Percentiles rank a stretch among this genome's conserved stretches.
phyloP scores from a whole-genome alignment of 2,329 filamentous ascomycete genomes.

The Parastagonospora avenae region DNA sequence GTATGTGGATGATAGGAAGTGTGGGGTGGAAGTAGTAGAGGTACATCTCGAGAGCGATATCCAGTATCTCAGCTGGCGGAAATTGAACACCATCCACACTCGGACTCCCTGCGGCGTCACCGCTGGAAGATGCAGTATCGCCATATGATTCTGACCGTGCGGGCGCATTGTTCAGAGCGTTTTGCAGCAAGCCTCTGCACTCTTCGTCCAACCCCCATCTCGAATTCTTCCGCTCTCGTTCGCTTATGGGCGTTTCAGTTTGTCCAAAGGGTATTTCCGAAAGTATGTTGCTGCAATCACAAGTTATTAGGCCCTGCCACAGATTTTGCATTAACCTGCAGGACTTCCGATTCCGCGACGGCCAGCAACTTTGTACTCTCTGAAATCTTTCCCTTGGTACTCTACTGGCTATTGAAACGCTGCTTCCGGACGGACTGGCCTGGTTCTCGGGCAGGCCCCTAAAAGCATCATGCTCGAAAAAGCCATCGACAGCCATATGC shows the following conservation, averaged over 20 bases:
- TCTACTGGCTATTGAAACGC: slow-evolving; percentile 44
- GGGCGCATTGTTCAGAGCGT: slow-evolving; percentile 31
- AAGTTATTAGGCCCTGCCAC: slow-evolving; percentile 40
- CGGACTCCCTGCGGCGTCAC: slow-evolving; percentile 34
- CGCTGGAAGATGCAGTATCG: slow-evolving; percentile 40
- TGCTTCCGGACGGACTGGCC: slow-evolving; percentile 42
- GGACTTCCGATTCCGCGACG: slow-evolving; percentile 36
- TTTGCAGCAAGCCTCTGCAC: slow-evolving; percentile 49
- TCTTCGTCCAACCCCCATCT: slow-evolving; percentile 45
- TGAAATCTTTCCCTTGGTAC: slow-evolving; percentile 47
- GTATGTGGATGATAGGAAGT: slow-evolving; percentile 59
- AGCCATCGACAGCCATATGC: slow-evolving; percentile 37
- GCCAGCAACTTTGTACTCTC: slow-evolving; percentile 47
- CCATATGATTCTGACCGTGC: slow-evolving; percentile 33
- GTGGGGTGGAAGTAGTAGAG: slow-evolving; percentile 60
- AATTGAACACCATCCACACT: slow-evolving; percentile 43
- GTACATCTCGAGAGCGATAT: slow-evolving; percentile 60
- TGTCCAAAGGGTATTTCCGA: slow-evolving; percentile 32
- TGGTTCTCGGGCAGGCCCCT: slow-evolving; percentile 29
- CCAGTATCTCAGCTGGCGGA: slow-evolving; percentile 58
- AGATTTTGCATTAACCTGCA: slow-evolving; percentile 41
- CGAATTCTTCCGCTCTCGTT: slow-evolving; percentile 38
- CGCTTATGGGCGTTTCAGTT: slow-evolving; percentile 31
- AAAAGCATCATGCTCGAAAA: slow-evolving; percentile 38
- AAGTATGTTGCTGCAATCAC: slow-evolving; percentile 44